These are phyloP conservation scores for Pythium scleroteichum DNA, from an alignment of 352 stramenopile species.

Conservation along the genomic window DNA sequence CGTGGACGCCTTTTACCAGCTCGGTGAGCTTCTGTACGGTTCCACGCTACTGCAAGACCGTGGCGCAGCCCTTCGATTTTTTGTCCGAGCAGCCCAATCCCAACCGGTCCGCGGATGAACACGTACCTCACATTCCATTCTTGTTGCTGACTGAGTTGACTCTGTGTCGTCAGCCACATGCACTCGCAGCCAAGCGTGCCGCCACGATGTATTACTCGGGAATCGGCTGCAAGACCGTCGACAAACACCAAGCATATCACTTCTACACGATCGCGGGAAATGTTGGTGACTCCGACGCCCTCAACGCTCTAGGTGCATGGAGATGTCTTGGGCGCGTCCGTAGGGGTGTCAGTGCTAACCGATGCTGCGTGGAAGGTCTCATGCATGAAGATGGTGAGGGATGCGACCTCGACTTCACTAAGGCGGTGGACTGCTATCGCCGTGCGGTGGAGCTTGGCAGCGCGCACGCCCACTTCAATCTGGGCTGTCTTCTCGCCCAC, in stretches of 20 bases:
- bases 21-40: slow-evolving; percentile 58
- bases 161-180: slow-evolving; percentile 26
- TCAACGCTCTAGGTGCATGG: slow-evolving; percentile 68
- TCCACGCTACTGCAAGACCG: slow-evolving; percentile 52
- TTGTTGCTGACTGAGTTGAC: slow-evolving; percentile 20
- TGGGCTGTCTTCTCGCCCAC: slow-evolving; percentile 60
- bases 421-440: slow-evolving; percentile 58
- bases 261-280: slow-evolving; percentile 62
- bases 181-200: slow-evolving; percentile 48
- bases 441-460: slow-evolving; percentile 43
- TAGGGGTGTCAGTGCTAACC: neutral
- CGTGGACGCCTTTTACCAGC: slow-evolving; percentile 39
- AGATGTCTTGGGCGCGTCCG: no score
- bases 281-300: slow-evolving; percentile 50
- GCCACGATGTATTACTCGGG: slow-evolving; percentile 68
- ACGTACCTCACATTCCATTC: neutral
- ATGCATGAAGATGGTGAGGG: slow-evolving; percentile 83
- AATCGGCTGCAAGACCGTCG: slow-evolving; percentile 37
- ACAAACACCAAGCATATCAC: slow-evolving; percentile 52
- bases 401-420: slow-evolving; percentile 62
- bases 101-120: slow-evolving; percentile 2
- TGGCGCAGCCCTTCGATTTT: slow-evolving; percentile 56
- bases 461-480: slow-evolving; percentile 77
- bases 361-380: slow-evolving; percentile 34
- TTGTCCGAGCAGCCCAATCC: slow-evolving; percentile 49